Percentiles rank a stretch among this genome's conserved stretches.
Evolutionary conservation across 768 basidiomycete species (phyloP).

Genomic region (Xerocomellus intermedius): DNA sequence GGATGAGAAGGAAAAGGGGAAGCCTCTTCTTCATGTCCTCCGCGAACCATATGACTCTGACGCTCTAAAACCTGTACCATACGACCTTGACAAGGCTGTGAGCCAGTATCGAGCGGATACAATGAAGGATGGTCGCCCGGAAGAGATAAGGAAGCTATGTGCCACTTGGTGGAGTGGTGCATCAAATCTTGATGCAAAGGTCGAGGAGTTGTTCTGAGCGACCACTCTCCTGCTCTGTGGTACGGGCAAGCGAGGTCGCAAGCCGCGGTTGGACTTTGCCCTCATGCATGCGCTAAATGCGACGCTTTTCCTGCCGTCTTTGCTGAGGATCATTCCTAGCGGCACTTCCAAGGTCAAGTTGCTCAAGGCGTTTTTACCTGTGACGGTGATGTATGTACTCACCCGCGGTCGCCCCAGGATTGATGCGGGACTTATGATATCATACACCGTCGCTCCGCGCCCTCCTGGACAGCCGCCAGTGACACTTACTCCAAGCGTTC

Average conservation of each 20-base stretch:
- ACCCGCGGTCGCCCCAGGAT: conserved; percentile 56
- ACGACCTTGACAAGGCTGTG: conserved; percentile 46
- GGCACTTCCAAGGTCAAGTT: conserved; percentile 42
- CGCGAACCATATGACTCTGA: conserved; percentile 50
- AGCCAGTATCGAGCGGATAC: conserved; percentile 35
- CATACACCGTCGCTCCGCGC: conserved; percentile 41
- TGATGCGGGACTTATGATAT: conserved; percentile 46
- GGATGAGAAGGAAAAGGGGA: conserved; percentile 24
- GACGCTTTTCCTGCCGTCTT: conserved; percentile 47
- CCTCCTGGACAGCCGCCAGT: conserved; percentile 30
- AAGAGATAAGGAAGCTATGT: conserved; percentile 46
- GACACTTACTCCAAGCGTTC: conserved; percentile 4
- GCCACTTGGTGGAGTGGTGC: conserved; percentile 35
- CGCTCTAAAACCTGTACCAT: conserved; percentile 49
- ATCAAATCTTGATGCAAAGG: conserved; percentile 34
- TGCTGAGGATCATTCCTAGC: conserved; percentile 34
- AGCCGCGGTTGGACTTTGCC: conserved; percentile 55
- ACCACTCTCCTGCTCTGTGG: conserved; percentile 48
- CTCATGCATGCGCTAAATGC: conserved; percentile 58
- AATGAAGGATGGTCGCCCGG: conserved; percentile 38
- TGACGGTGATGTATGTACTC: conserved; percentile 36
- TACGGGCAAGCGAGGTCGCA: conserved; percentile 44
- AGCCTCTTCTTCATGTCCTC: conserved; percentile 50
- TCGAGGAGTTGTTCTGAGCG: conserved; percentile 52
- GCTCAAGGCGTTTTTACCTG: conserved; percentile 42